Conservation (phyloP, 2,329 filamentous ascomycete species). For the Cladosporium velox region DNA sequence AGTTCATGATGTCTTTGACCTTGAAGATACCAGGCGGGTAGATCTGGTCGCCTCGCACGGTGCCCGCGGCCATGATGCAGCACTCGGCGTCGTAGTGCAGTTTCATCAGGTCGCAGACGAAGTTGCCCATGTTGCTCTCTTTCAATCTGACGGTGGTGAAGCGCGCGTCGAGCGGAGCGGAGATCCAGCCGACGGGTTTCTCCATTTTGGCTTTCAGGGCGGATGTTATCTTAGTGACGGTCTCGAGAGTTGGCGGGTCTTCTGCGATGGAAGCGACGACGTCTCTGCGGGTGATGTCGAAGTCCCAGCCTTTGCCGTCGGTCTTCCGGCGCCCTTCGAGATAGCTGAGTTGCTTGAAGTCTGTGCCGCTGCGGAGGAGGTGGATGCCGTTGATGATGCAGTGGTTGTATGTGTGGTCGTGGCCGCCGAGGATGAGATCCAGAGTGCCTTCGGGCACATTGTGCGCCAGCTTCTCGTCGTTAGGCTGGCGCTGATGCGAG, state of each 20-base stretch:
- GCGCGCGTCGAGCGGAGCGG: slow-evolving; percentile 77
- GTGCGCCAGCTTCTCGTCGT: slow-evolving; percentile 81
- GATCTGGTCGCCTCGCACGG: slow-evolving; percentile 84
- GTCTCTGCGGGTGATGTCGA: slow-evolving; percentile 75
- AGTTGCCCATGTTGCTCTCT: slow-evolving; percentile 87
- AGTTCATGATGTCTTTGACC: slow-evolving; percentile 55
- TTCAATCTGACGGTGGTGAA: slow-evolving; percentile 77
- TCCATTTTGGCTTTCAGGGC: slow-evolving; percentile 75
- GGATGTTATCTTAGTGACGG: slow-evolving; percentile 70
- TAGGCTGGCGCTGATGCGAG: slow-evolving; percentile 84
- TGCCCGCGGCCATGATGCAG: slow-evolving; percentile 80
- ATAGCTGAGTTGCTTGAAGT: slow-evolving; percentile 92
- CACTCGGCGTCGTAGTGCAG: slow-evolving; percentile 80
- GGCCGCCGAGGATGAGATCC: slow-evolving; percentile 84
- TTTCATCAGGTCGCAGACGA: slow-evolving; percentile 89
- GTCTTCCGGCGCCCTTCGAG: slow-evolving; percentile 70
- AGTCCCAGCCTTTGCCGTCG: slow-evolving; percentile 65
- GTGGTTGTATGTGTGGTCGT: slow-evolving; percentile 88
- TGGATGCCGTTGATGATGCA: slow-evolving; percentile 76
- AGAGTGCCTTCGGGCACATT: slow-evolving; percentile 67
- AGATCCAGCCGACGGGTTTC: slow-evolving; percentile 81
- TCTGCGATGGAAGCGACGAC: slow-evolving; percentile 68
- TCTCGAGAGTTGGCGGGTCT: slow-evolving; percentile 60
- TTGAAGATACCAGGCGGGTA: slow-evolving; percentile 78
- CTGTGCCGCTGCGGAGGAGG: slow-evolving; percentile 81